These are phyloP conservation scores for Prunus persica DNA, from an alignment of 306 rosid genomes.

Conservation along the genomic window DNA sequence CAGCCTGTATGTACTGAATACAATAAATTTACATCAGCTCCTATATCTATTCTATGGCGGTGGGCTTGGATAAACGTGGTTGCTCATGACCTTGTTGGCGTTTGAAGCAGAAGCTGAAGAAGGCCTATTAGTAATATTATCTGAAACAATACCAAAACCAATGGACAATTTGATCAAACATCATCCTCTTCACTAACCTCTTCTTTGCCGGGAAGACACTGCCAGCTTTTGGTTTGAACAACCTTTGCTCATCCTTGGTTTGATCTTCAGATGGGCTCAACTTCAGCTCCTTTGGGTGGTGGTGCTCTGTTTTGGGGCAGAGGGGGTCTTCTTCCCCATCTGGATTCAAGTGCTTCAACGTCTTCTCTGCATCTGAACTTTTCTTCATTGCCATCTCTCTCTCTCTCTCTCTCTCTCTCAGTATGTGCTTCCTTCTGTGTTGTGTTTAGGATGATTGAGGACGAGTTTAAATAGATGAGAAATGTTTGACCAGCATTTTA, in stretches of 20 bases:
- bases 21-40: no score
- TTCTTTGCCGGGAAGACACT: neutral
- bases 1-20: no score
- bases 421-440: no score
- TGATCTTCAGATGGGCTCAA: neutral
- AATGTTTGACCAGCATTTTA: no score
- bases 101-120: neutral
- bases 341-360: neutral
- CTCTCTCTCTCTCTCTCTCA: no score
- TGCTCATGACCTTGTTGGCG: neutral
- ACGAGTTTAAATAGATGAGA: no score
- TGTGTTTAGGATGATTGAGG: no score
- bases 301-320: no score
- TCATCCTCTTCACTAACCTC: neutral
- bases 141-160: neutral
- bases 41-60: neutral
- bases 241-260: neutral
- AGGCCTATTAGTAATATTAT: no score
- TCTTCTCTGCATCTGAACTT: no score
- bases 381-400: no score
- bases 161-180: neutral
- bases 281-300: neutral
- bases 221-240: neutral
- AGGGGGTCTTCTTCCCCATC: neutral
- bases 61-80: neutral